Evolutionary conservation across 768 basidiomycete genomes (phyloP).

Genomic region (Auricularia cornea): DNA sequence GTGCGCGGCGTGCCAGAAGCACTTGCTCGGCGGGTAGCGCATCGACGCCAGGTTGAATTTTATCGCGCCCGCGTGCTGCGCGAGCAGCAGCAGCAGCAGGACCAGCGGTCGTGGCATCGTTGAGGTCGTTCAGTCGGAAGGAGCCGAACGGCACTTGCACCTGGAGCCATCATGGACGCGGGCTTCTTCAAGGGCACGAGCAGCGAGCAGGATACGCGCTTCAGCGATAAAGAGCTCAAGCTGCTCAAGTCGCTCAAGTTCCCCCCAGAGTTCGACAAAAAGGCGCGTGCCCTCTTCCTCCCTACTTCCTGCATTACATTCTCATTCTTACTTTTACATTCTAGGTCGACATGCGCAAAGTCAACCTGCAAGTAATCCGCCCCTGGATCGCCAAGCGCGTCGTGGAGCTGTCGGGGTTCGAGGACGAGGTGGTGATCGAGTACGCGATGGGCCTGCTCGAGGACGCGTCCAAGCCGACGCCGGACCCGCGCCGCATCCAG

Average conservation of each 20-base stretch:
- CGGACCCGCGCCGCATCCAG: conserved; percentile 42
- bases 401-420: conserved; percentile 47
- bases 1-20: conserved; percentile 93
- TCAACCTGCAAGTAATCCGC: conserved; percentile 83
- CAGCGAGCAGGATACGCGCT: conserved; percentile 84
- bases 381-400: conserved; percentile 96
- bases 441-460: conserved; percentile 94
- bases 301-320: not conserved
- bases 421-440: conserved; percentile 71
- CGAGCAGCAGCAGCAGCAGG: conserved; percentile 22
- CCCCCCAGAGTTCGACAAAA: conserved; percentile 80
- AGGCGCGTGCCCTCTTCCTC: conserved; percentile 35
- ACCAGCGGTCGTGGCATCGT: conserved; percentile 11
- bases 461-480: conserved; percentile 56
- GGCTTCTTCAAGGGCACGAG: conserved; percentile 73
- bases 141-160: not conserved
- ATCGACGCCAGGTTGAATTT: conserved; percentile 75
- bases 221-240: conserved; percentile 91
- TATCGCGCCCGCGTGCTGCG: conserved; percentile 46
- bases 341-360: conserved; percentile 92
- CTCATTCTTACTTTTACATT: not conserved
- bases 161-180: not conserved
- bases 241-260: conserved; percentile 87
- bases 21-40: conserved; percentile 69
- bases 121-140: not conserved